Evolutionary conservation across 164 flowering plant genomes (phyloP).

Genomic region (Santalum album): DNA sequence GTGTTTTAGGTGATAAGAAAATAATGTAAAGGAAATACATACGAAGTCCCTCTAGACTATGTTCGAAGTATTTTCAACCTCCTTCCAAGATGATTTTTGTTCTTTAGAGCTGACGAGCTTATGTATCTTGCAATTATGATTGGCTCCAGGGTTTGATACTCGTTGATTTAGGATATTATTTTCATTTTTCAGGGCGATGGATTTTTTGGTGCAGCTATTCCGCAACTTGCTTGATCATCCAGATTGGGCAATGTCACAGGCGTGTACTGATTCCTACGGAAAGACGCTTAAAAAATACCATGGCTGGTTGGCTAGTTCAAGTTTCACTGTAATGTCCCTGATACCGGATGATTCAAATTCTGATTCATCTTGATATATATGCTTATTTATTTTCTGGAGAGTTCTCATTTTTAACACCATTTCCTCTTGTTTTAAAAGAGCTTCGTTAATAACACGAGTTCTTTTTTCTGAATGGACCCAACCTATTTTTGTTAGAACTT

Average conservation of each 20-base stretch:
- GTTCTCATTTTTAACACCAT: too few relatives aligned
- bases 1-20: too few relatives aligned
- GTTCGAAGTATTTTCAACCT: too few relatives aligned
- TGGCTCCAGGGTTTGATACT: background rate
- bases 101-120: background rate
- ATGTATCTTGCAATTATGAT: background rate
- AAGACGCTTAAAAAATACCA: slow-evolving; percentile 93
- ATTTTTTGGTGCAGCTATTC: slow-evolving; percentile 58
- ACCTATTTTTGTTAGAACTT: too few relatives aligned
- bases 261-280: slow-evolving; percentile 61
- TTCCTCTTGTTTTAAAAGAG: too few relatives aligned
- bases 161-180: background rate
- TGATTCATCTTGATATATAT: background rate
- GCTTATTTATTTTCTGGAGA: too few relatives aligned
- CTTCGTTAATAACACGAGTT: too few relatives aligned
- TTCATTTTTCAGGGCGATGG: slow-evolving; percentile 45
- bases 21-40: too few relatives aligned
- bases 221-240: slow-evolving; percentile 45
- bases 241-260: slow-evolving; percentile 71
- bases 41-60: too few relatives aligned
- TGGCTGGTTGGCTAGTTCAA: slow-evolving; percentile 76
- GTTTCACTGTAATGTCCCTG: slow-evolving; percentile 41
- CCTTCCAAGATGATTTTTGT: too few relatives aligned
- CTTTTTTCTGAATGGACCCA: too few relatives aligned
- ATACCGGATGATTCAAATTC: slow-evolving; percentile 1